Conservation (phyloP, 768 basidiomycete genomes). For the Boletus vinaceobasis region DNA sequence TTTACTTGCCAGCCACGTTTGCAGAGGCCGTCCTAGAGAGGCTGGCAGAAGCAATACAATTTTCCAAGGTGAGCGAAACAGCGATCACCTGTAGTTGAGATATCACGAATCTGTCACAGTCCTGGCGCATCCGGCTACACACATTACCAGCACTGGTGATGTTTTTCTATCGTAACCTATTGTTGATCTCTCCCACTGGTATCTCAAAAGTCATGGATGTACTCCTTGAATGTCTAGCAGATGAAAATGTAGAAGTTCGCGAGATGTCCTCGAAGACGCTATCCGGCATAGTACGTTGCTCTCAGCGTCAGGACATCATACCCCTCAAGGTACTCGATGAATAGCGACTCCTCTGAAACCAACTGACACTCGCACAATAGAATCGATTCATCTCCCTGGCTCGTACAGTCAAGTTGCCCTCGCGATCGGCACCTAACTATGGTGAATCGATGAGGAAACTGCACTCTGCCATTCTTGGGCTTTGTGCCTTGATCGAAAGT, state of each 20-base stretch:
- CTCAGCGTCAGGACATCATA: constrained; percentile 83
- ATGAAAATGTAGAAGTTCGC: constrained; percentile 91
- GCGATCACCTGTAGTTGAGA: neutral
- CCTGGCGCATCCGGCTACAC: constrained; percentile 87
- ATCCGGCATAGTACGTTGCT: constrained; percentile 84
- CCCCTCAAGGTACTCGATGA: constrained; percentile 64
- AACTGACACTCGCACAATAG: constrained; percentile 36
- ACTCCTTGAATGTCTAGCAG: constrained; percentile 76
- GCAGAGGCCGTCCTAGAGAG: constrained; percentile 57
- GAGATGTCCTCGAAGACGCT: constrained; percentile 87
- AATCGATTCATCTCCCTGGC: constrained; percentile 75
- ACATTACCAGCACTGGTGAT: constrained; percentile 85
- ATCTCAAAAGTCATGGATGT: constrained; percentile 77
- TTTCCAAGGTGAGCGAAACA: constrained; percentile 56
- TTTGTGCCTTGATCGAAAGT: constrained; percentile 89
- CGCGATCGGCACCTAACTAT: constrained; percentile 66
- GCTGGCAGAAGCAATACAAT: constrained; percentile 70
- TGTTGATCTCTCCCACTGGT: constrained; percentile 66
- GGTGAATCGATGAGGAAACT: constrained; percentile 68
- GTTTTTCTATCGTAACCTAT: constrained; percentile 87
- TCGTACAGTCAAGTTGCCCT: constrained; percentile 60
- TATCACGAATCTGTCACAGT: constrained; percentile 42
- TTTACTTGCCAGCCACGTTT: constrained; percentile 68
- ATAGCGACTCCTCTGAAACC: neutral
- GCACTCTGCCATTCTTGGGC: constrained; percentile 91